Evolutionary conservation across 164 flowering plant species (phyloP), one percentile per base, ranked within the genome.

Genomic region (Sextonia rubra): DNA sequence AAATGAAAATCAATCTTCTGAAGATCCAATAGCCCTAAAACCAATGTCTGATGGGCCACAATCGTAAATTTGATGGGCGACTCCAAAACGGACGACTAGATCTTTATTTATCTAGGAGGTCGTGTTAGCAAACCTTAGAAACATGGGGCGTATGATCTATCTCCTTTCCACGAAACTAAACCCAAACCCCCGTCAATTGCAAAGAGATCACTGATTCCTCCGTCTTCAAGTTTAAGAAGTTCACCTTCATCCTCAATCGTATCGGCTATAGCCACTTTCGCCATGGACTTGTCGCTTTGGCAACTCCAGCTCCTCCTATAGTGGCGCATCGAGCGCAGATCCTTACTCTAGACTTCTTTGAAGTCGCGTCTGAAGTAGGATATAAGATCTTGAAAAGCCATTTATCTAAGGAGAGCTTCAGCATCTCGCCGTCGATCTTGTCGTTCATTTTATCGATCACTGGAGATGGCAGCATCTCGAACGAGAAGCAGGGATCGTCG

Each of bases 261-360:
- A 86, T 90, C 71, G 97, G 94, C 15, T 94, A 90, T 79, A 94
- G 94, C 25, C 84, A 94, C 22, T 91, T 91, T 81, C 79, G 97
- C 3, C 91, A 91, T 27, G 94, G 83, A 6, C 94, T 94, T 17
- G 22, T 79, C 8, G 12, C 2, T 4, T 56, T 44, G 22, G n/a
- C n/a, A n/a, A n/a, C n/a, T n/a, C n/a, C n/a, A n/a, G n/a, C n/a
- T n/a, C n/a, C n/a, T n/a, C n/a, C n/a, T n/a, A n/a, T n/a, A n/a
- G n/a, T n/a, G n/a, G n/a, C n/a, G n/a, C n/a, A n/a, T 2, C 77
- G 71, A 67, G 70, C 81, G 18, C 82, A 79, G 66, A 70, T 77
- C 47, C 14, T 85, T 71, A 86, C 90, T 2, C 82, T 89, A 0
- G 91, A 87, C 64, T 89, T 89, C 78, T 78, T 86, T n/a, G 0